Evolutionary conservation across 805 yeast genomes (phyloP), one percentile per base, ranked within the genome.

Genomic region (Monosporozyma aquatica): DNA sequence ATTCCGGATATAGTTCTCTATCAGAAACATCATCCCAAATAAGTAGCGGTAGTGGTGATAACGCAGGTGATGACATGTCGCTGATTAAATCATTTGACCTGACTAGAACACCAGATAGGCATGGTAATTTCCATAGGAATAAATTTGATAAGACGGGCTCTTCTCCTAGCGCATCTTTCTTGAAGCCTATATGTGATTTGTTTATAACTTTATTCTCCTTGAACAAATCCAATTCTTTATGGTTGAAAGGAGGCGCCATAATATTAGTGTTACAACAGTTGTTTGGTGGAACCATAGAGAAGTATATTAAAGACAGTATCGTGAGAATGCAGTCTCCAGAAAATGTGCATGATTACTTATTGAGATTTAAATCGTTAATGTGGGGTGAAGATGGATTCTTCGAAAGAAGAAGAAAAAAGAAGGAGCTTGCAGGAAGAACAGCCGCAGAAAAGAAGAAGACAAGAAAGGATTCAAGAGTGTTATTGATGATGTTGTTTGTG

Each of bases 221-320:
- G 18, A 74, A 76, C 42, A 69, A 67, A 37, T 70, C 83, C 1
- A 78, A 76, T 37, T 76, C 78, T 37, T 50, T 57, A 21, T 86
- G 95, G 95, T 61, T 89, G 1, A 67, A 95, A 41, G 97, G 95
- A 0, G 68, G 87, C 35, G 95, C 96, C 0, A 68, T 87, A 7
- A 71, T 87, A 29, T 78, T 87, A 5, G 76, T 89, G 3, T 64
- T 89, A 41, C 96, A 87, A 59, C 95, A 87, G 57, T 61, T 89
- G 1, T 69, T 89, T 29, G 97, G 97, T 0, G 83, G 90, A 2
- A 82, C 96, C 0, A 80, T 89, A 40, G 96, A 89, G 55, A 80
- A 77, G 55, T 75, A 74, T 42, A 70, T 78, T 4, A 64, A 79
- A 32, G 73, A 68, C 9, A 50, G 46, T 34, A 48, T 62, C n/a